phyloP scores from a whole-genome alignment of 208 protist genomes.

The Herpetomonas muscarum region DNA sequence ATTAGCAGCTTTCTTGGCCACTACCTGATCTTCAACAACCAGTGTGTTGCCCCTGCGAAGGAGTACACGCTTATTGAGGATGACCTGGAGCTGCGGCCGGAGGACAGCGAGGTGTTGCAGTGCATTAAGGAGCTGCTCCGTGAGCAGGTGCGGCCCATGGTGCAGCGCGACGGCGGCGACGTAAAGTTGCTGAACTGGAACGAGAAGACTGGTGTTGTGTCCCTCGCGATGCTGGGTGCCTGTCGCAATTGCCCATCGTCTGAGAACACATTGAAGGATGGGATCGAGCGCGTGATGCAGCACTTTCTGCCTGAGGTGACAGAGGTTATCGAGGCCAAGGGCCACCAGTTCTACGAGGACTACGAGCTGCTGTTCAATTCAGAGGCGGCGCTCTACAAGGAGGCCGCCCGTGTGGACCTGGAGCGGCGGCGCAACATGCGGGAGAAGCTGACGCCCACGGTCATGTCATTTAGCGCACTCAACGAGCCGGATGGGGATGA shows the following conservation, averaged over 20 bases:
- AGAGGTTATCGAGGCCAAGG: conserved; percentile 68
- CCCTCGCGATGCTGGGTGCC: conserved; percentile 87
- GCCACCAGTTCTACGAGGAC: conserved; percentile 78
- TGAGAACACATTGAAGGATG: conserved; percentile 85
- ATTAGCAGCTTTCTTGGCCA: conserved; percentile 86
- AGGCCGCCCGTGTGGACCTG: conserved; percentile 58
- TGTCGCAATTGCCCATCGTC: conserved; percentile 89
- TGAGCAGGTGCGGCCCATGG: conserved; percentile 88
- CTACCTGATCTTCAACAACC: conserved; percentile 77
- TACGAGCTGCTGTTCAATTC: conserved; percentile 77
- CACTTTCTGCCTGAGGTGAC: conserved; percentile 92
- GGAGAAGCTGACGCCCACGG: conserved; percentile 32
- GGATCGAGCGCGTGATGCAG: conserved; percentile 89
- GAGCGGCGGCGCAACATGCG: conserved; percentile 48
- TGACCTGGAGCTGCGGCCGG: conserved; percentile 58
- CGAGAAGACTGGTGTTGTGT: conserved; percentile 83
- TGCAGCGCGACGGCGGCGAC: conserved; percentile 92
- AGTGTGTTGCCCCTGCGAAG: conserved; percentile 56
- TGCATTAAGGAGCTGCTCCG: conserved; percentile 93
- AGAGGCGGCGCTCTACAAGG: conserved; percentile 70
- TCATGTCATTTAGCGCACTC: conserved; percentile 73
- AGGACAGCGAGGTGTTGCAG: conserved; percentile 87
- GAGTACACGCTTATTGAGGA: conserved; percentile 84
- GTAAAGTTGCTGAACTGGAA: conserved; percentile 87
- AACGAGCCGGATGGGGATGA: conserved; percentile 83